Base-by-base conservation (phyloP, 2,329 filamentous ascomycete species). In the Plenodomus biglobosus region DNA sequence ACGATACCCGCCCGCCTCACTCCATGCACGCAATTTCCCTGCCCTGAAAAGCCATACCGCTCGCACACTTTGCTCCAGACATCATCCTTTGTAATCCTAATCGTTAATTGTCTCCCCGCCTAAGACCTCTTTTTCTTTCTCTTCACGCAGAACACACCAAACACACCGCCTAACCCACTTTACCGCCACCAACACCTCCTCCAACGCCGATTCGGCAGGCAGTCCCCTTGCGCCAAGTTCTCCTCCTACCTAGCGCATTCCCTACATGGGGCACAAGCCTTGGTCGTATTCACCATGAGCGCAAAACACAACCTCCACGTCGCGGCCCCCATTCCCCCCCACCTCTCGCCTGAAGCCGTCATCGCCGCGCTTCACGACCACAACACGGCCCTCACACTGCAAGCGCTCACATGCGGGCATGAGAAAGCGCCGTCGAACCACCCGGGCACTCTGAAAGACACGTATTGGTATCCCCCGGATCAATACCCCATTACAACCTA, bases 291-390 rank as follows among this genome's bases (percentile, higher is more conserved):
- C 27, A 15, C 27, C 2, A 62, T 64, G 61, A 58, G 58, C 58
- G 53, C 66, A 42, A 68, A 66, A 44, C 56, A 69, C 56, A 44
- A 66, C 43, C 60, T 70, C 21, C 67, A 69, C 53, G 62, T 62
- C 37, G 61, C 62, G 8, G 60, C 62, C 20, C 50, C 57, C 3
- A 65, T 71, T 32, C 68, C 68, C 10, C 15, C 59, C 3, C 56
- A 64, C 45, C 50, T 70, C 24, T 34, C 58, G 1, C 65, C 64
- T 7, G 38, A 37, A 38, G 56, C 55, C 38, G 50, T 70, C 24
- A 59, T 70, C 39, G 55, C 55, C 32, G 66, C 66, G 1, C 61
- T 71, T 11, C 68, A 71, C 49, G 58, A 71, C 50, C 68, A 71
- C 59, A 58, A 58, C 43, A 70, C 65, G 1, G 58, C 60, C 32